Evolutionary conservation across 192 early-diverging fungal genomes (phyloP), one percentile per base, ranked within the genome.

Genomic region (Chytriomyces hyalinus): DNA sequence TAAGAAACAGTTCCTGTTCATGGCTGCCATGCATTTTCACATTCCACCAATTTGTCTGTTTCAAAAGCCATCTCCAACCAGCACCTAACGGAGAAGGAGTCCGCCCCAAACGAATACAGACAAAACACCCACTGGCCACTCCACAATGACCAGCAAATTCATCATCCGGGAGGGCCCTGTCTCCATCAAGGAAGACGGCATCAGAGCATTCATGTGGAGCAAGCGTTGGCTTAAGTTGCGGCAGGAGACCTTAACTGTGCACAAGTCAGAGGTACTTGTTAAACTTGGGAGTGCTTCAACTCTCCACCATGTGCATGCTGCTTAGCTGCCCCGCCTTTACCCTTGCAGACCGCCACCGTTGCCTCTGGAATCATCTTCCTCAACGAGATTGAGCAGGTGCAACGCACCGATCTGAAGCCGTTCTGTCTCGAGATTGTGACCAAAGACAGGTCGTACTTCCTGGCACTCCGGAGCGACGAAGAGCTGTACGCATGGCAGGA

Each of bases 401-500:
- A 90, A 61, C 90, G 98, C 50, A 93, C 92, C 17, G 94, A 98
- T 65, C 80, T 94, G 67, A 98, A 97, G 83, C 88, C 91, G 49
- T 98, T 94, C 82, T 98, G 94, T 75, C 94, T 99, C 73, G 95
- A 97, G 79, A 90, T 99, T 65, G 89, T 90, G 61, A 95, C 96
- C 45, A 96, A 93, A 83, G 96, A 97, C 65, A 92, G 94, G 85
- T 92, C 91, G 51, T 98, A 96, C 81, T 97, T 92, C 82, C 82
- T 99, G 46, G 89, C 94, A 8, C 95, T 93, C 82, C 93, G 93
- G 81, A 96, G 90, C 80, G 98, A 99, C 81, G 94, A 97, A 81
- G 97, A 99, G 81, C 86, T 99, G 44, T 99, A 99, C 82, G 91
- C 92, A 61, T 99, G 98, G 98, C 94, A 97, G 90, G 97, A 99